Evolutionary conservation across 1,284 basidiomycete species (phyloP).

Genomic region (Coniferiporia sulphurascens): DNA sequence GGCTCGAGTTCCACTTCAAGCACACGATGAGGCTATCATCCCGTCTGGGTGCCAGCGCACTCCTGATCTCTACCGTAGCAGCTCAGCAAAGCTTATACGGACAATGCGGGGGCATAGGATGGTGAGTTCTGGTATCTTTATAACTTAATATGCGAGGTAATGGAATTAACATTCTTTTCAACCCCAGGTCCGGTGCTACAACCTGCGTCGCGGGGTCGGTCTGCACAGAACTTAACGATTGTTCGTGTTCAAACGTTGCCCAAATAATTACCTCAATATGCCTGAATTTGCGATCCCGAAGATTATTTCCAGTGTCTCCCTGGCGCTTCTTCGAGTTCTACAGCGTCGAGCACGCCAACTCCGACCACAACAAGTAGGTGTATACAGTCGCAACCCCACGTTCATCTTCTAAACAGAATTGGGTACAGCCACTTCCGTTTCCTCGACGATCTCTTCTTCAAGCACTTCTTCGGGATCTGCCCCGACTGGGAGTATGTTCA

Average conservation of each 20-base stretch:
- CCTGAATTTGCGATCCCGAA: slow-evolving; percentile 18
- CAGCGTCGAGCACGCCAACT: background rate
- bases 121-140: slow-evolving; percentile 29
- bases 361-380: background rate
- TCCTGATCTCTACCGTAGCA: slow-evolving; percentile 18
- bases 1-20: background rate
- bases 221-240: slow-evolving; percentile 39
- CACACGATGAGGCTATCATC: background rate
- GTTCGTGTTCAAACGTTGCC: slow-evolving; percentile 26
- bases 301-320: slow-evolving; percentile 47
- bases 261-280: background rate
- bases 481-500: background rate
- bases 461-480: background rate
- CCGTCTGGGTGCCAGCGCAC: background rate
- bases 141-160: background rate
- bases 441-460: background rate
- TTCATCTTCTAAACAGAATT: background rate
- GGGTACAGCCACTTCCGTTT: background rate
- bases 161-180: background rate
- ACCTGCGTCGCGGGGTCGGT: slow-evolving; percentile 38
- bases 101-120: slow-evolving; percentile 48
- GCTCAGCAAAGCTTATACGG: slow-evolving; percentile 33
- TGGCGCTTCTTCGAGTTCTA: slow-evolving; percentile 15
- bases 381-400: background rate
- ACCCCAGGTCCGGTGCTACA: slow-evolving; percentile 38